These are phyloP conservation scores for Corniculantispora saksenae DNA, from an alignment of 2,329 filamentous ascomycete species.

Conservation along the genomic window DNA sequence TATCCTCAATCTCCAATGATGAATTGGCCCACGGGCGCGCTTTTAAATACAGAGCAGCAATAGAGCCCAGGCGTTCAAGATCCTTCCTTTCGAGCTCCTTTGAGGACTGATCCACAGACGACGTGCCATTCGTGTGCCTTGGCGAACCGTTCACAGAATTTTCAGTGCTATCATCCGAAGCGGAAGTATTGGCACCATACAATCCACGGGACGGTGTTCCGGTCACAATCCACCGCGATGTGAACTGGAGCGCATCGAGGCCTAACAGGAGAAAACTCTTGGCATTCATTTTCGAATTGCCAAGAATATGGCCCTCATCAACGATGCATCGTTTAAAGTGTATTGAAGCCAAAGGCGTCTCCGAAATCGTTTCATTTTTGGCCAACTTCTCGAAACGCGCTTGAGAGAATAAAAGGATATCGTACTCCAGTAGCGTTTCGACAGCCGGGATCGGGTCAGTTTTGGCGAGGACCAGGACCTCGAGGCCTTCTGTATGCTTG, in stretches of 20 bases:
- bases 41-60: constrained; percentile 71
- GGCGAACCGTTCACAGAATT: neutral
- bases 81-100: constrained; percentile 60
- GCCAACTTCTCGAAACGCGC: constrained; percentile 67
- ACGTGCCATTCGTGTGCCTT: too few species aligned
- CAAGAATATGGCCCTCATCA: constrained; percentile 87
- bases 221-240: constrained; percentile 84
- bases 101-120: constrained; percentile 33
- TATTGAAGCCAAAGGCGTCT: constrained; percentile 66
- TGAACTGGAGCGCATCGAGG: constrained; percentile 58
- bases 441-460: constrained; percentile 56
- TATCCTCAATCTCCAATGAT: constrained; percentile 53
- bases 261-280: constrained; percentile 58
- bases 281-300: constrained; percentile 57
- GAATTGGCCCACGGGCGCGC: constrained; percentile 77
- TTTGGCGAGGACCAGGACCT: constrained; percentile 63
- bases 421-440: constrained; percentile 63
- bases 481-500: constrained; percentile 71
- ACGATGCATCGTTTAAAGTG: constrained; percentile 89
- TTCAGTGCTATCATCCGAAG: constrained; percentile 38
- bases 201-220: constrained; percentile 86
- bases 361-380: constrained; percentile 33
- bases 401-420: constrained; percentile 78
- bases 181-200: constrained; percentile 54
- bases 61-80: constrained; percentile 64